Conservation (phyloP, 345 rosid genomes). For the Lepidium sativum region DNA sequence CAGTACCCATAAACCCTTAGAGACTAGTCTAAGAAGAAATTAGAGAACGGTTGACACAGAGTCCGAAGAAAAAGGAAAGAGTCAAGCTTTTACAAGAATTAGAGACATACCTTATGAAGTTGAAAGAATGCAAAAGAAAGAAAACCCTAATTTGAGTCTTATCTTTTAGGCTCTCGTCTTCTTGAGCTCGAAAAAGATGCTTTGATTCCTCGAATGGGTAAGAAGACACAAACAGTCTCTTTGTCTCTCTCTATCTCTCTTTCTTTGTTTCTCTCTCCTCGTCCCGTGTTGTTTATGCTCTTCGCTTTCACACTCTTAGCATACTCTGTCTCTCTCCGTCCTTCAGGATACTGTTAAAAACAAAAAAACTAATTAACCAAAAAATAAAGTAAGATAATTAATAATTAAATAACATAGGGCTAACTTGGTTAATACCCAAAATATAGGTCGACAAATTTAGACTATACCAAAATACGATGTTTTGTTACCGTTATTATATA, state of each 20-base stretch:
- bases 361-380: no score
- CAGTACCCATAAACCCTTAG: slow-evolving; percentile 4
- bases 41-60: not conserved
- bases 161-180: slow-evolving; percentile 10
- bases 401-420: not conserved
- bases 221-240: slow-evolving; percentile 25
- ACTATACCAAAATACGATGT: not conserved
- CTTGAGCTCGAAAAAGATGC: slow-evolving; percentile 46
- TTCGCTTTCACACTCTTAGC: slow-evolving; percentile 31
- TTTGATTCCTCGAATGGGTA: slow-evolving; percentile 50
- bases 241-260: slow-evolving; percentile 19
- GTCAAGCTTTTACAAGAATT: slow-evolving; percentile 7
- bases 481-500: not conserved
- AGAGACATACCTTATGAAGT: slow-evolving; percentile 27
- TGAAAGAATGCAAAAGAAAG: slow-evolving; percentile 8
- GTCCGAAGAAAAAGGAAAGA: not conserved
- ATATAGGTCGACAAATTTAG: not conserved
- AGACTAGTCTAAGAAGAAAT: slow-evolving; percentile 14
- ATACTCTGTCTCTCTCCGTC: slow-evolving; percentile 20
- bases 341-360: slow-evolving; percentile 28
- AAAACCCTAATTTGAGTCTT: slow-evolving; percentile 30
- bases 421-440: not conserved
- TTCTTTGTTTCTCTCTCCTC: slow-evolving; percentile 28
- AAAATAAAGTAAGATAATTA: not conserved
- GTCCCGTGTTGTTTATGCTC: slow-evolving; percentile 31